Evolutionary conservation across 2,329 filamentous ascomycete species (phyloP), one percentile per base, ranked within the genome.

Genomic region (Cladophialophora chaetospira): DNA sequence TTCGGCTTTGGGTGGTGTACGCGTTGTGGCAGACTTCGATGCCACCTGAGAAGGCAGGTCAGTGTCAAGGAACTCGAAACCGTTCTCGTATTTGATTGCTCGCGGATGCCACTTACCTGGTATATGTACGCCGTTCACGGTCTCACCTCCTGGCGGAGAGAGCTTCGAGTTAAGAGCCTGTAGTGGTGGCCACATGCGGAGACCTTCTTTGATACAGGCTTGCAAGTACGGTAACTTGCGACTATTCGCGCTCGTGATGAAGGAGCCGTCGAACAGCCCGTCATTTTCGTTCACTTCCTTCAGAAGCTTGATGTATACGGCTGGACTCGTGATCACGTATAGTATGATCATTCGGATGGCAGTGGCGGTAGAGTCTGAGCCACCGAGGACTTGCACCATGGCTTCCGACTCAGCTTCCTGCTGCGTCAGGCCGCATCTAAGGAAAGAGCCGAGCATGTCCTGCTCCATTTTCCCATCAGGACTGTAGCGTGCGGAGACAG

Each of bases 1-100:
- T 70, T 11, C 88, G 82, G 1, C 89, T 84, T 68, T 94, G 89
- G 87, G 93, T 88, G 3, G 83, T 72, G 50, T 90, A 80, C 0
- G 86, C 79, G 44, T 80, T 85, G 19, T 31, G 36, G 19, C 45
- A 48, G 76, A 91, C 36, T 5, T 73, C 77, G 5, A 82, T 75
- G 68, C 1, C 75, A 77, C 25, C 79, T 79, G 31, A 68, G 73
- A 0, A 79, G 79, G 21, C 80, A 72, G 63, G 67, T n/a, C n/a
- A n/a, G n/a, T n/a, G n/a, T n/a, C n/a, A n/a, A n/a, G n/a, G n/a
- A n/a, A n/a, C n/a, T n/a, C n/a, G n/a, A n/a, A n/a, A n/a, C n/a
- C n/a, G n/a, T n/a, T n/a, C n/a, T n/a, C n/a, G n/a, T n/a, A n/a
- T n/a, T n/a, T n/a, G n/a, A n/a, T n/a, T n/a, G n/a, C n/a, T n/a